These are phyloP conservation scores for Crithidia fasciculata DNA, from an alignment of 208 protist species.

Conservation along the genomic window DNA sequence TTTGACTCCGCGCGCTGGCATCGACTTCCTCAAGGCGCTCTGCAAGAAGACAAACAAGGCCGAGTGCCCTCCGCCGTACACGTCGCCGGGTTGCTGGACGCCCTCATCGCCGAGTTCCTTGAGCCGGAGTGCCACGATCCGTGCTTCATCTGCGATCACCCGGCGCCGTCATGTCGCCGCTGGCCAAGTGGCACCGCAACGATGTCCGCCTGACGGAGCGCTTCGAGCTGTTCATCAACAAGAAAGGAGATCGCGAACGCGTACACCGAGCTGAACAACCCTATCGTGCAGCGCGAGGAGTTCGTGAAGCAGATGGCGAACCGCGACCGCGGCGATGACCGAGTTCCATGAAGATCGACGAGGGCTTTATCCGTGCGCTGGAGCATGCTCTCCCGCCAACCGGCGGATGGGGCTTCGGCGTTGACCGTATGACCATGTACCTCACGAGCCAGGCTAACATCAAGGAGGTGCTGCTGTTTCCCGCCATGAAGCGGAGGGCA, in stretches of 20 bases:
- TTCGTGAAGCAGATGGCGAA: conserved; percentile 97
- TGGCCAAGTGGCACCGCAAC: conserved; percentile 99
- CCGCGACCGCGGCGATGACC: conserved; percentile 96
- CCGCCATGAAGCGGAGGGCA: conserved; percentile 91
- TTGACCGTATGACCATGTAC: conserved; percentile 99
- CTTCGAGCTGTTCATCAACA: conserved; percentile 99
- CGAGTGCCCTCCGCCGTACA: conserved; percentile 94
- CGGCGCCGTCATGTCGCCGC: conserved; percentile 99
- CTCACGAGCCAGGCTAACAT: conserved; percentile 99
- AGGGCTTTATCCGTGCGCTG: conserved; percentile 96
- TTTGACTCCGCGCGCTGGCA: conserved; percentile 74
- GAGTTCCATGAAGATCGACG: conserved; percentile 98
- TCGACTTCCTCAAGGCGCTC: conserved; percentile 90
- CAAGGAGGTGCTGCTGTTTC: conserved; percentile 96
- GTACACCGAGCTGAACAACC: conserved; percentile 99
- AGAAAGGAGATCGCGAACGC: conserved; percentile 98
- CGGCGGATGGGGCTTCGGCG: conserved; percentile 99
- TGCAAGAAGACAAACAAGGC: conserved; percentile 94
- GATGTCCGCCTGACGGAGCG: conserved; percentile 97
- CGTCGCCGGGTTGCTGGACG: conserved; percentile 98
- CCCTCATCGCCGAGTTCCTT: conserved; percentile 96
- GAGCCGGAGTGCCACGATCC: conserved; percentile 98
- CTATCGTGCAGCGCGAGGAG: conserved; percentile 97
- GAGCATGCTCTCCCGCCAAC: conserved; percentile 99
- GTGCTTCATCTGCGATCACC: conserved; percentile 99